A percentile compares a stretch with the other conserved stretches of the same genome.
Conservation (phyloP, 169 alveolate genomes). For the Pseudocohnilembus persalinus region DNA sequence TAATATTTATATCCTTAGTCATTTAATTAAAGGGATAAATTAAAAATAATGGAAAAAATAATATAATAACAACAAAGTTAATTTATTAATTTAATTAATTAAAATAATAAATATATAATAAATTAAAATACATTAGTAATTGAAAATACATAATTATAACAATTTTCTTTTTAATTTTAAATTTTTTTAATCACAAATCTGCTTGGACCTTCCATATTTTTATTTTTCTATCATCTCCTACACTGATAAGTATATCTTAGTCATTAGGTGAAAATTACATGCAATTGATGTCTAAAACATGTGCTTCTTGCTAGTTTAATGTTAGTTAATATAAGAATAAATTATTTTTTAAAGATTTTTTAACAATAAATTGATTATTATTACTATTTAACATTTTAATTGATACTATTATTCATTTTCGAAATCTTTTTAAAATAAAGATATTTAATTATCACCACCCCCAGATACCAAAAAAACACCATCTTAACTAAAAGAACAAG, state of each 20-base stretch:
- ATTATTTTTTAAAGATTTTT: not conserved
- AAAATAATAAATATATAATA: too few species aligned
- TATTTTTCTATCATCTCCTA: slow-evolving; percentile 52
- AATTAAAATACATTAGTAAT: too few species aligned
- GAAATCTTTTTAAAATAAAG: slow-evolving; percentile 39
- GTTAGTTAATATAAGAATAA: not conserved
- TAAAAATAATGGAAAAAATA: too few species aligned
- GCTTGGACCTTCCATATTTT: slow-evolving; percentile 47
- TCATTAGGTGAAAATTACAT: slow-evolving; percentile 41
- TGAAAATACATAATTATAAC: too few species aligned
- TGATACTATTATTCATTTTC: not conserved
- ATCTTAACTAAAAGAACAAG: slow-evolving; percentile 52
- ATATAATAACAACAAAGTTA: too few species aligned
- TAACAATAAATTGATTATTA: slow-evolving; percentile 19
- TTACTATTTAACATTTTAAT: slow-evolving; percentile 19
- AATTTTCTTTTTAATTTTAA: too few species aligned
- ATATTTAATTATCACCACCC: slow-evolving; percentile 65
- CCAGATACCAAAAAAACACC: slow-evolving; percentile 40
- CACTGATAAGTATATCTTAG: slow-evolving; percentile 39
- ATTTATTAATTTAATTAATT: too few species aligned
- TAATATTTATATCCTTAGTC: too few species aligned
- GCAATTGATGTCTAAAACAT: slow-evolving; percentile 53
- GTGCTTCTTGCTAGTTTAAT: slow-evolving; percentile 34
- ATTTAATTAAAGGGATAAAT: not conserved
- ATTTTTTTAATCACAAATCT: slow-evolving; percentile 2